Evolutionary conservation across 2,329 filamentous ascomycete species (phyloP).

Genomic region (Tolypocladium album): DNA sequence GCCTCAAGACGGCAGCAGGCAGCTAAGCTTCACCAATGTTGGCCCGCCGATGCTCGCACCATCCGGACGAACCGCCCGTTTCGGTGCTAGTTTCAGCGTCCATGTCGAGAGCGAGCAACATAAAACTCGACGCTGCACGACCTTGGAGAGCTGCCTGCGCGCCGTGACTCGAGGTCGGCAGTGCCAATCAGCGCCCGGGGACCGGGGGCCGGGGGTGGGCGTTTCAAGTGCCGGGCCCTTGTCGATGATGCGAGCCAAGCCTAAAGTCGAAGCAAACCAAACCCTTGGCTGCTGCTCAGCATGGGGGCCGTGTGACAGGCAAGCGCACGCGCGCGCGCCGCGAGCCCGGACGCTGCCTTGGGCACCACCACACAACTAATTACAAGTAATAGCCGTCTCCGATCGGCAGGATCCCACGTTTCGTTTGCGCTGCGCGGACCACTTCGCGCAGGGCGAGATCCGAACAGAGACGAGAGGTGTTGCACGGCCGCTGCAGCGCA

Average conservation of each 20-base stretch:
- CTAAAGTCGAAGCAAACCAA: not conserved
- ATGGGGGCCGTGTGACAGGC: not conserved
- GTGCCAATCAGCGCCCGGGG: not conserved
- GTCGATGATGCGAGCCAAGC: not conserved
- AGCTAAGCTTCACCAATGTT: not conserved
- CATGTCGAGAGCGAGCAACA: not conserved
- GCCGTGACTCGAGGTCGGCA: not conserved
- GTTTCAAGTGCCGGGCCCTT: not conserved
- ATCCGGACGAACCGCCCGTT: conserved; percentile 1
- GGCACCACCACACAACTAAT: too few relatives aligned
- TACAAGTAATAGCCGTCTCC: not conserved
- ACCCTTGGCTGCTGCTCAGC: not conserved
- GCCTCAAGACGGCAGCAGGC: not conserved
- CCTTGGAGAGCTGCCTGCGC: not conserved
- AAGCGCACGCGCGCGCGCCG: not conserved
- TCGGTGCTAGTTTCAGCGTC: not conserved
- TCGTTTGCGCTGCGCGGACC: not conserved
- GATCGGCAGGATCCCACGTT: not conserved
- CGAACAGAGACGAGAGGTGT: not conserved
- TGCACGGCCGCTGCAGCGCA: not conserved
- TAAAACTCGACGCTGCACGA: not conserved
- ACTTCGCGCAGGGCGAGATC: not conserved
- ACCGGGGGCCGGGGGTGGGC: not conserved
- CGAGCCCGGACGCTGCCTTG: not conserved
- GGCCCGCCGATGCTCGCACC: not conserved